Conservation (phyloP, 148 eudicot species). For the Chenopodium berlandieri region DNA sequence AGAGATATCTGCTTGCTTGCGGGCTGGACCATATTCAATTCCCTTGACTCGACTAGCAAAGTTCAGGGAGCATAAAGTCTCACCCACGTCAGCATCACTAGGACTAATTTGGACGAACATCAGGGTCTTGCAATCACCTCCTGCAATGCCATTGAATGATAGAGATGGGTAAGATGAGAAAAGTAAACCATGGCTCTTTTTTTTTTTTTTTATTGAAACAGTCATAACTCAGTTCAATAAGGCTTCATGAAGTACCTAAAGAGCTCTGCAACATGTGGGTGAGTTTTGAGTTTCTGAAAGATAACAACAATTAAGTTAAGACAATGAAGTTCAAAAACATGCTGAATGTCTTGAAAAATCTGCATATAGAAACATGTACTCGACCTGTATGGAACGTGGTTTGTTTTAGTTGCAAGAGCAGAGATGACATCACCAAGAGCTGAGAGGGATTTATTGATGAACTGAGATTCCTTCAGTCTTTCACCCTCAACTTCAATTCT, state of each 20-base stretch:
- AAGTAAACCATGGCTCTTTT: neutral
- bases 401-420: slow-evolving; percentile 86
- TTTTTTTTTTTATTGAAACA: too few relatives aligned
- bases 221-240: neutral
- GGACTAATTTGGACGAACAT: slow-evolving; percentile 98
- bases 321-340: neutral
- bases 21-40: slow-evolving; percentile 88
- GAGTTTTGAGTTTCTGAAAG: slow-evolving; percentile 86
- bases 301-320: slow-evolving; percentile 1
- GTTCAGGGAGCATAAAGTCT: slow-evolving; percentile 88
- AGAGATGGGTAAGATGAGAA: neutral
- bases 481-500: slow-evolving; percentile 96
- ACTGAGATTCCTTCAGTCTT: slow-evolving; percentile 93
- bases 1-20: slow-evolving; percentile 68
- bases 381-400: slow-evolving; percentile 88
- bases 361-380: neutral
- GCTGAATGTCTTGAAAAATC: neutral
- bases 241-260: slow-evolving; percentile 42
- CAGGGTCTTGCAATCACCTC: slow-evolving; percentile 95
- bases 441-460: slow-evolving; percentile 85
- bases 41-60: slow-evolving; percentile 97
- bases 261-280: slow-evolving; percentile 98
- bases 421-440: slow-evolving; percentile 97
- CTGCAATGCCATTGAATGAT: slow-evolving; percentile 34
- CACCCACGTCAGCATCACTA: slow-evolving; percentile 64